phyloP scores from a whole-genome alignment of 495 filamentous ascomycete genomes.

The Neurospora pannonica region DNA sequence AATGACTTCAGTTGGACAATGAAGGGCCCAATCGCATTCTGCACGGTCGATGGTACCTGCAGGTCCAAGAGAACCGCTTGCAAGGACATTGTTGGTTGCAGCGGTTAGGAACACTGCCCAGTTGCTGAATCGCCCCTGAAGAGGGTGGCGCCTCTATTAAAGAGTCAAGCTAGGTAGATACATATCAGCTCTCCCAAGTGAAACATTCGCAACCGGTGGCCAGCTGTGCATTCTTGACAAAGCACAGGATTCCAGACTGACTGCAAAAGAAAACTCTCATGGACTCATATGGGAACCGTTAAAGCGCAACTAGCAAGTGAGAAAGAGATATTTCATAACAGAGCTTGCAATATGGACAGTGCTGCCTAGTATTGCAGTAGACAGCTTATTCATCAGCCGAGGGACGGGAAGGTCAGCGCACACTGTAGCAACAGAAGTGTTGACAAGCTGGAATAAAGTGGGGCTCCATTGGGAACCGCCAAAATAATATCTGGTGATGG shows the following conservation, averaged over 20 bases:
- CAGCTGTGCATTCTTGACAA: not conserved
- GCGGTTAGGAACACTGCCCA: not conserved
- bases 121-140: not conserved
- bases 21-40: not conserved
- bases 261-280: not conserved
- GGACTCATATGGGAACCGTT: not conserved
- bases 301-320: not conserved
- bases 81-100: not conserved
- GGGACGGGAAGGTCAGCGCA: not conserved
- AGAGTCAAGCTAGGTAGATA: not conserved
- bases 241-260: not conserved
- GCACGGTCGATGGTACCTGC: not conserved
- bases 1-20: not conserved
- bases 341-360: not conserved
- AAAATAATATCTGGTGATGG: constrained; percentile 24
- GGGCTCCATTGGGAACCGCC: constrained; percentile 8
- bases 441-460: not conserved
- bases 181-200: not conserved
- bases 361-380: not conserved
- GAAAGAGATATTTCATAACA: not conserved
- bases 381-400: not conserved
- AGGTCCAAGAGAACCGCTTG: not conserved
- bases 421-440: not conserved
- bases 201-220: not conserved
- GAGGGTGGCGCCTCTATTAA: not conserved